Evolutionary conservation across 2,329 filamentous ascomycete genomes (phyloP), one percentile per base, ranked within the genome.

Genomic region (Cordyceps javanica): DNA sequence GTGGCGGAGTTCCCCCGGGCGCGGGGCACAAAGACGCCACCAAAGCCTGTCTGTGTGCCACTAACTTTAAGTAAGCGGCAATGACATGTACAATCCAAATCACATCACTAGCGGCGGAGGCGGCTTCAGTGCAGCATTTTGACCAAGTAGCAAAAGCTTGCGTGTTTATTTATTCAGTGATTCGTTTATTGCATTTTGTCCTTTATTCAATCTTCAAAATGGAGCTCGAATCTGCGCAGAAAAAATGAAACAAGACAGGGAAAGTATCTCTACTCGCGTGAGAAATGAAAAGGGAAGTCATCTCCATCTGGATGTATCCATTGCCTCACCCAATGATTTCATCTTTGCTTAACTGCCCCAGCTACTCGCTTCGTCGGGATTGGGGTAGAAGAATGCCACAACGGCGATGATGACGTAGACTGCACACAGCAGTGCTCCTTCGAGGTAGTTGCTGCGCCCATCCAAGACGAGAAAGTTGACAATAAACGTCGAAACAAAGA

Each of bases 381-480:
- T 73, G 0, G 86, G 86, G 60, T 87, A 88, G 66, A 85, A 89
- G 65, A 86, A 88, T 0, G 86, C 84, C 8, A 84, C 82, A 2
- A 88, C 76, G 1, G 77, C 79, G 62, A 89, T 88, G 60, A 89
- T 88, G 51, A 88, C 73, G 67, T 88, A 89, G 3, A 84, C 83
- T 1, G 85, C 81, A 62, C 83, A 85, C 28, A 89, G 70, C 42
- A 89, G 69, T 2, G 86, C 86, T 14, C 90, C 90, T 73, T 95
- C 90, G 13, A 95, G 82, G 66, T 94, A 95, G 68, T 95, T 95
- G 69, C 87, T 91, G 69, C 91, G 82, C 11, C 90, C 90, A 66
- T 95, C 91, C 60, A 93, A 77, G 50, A 95, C 90, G 60, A 95
- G 74, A 69, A 94, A 95, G 73, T 93, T 94, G 72, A 93, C 89